phyloP scores from a whole-genome alignment of 1,139 yeast genomes.

The Scheffersomyces titani region DNA sequence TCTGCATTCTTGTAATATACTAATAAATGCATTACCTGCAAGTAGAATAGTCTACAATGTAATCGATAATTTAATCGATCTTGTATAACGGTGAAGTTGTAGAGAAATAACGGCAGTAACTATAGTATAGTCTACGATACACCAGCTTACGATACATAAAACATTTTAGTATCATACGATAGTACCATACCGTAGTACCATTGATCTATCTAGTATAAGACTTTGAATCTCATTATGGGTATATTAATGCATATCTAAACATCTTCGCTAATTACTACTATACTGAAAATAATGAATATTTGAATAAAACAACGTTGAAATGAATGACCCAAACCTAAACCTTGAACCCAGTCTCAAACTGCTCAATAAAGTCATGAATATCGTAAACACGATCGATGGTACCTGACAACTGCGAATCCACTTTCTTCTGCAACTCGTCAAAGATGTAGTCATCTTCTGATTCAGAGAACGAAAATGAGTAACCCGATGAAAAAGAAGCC shows the following conservation, averaged over 20 bases:
- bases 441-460: conserved; percentile 20
- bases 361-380: conserved; percentile 22
- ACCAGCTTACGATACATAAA: too few species aligned
- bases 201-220: too few species aligned
- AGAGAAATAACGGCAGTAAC: neutral
- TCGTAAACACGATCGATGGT: conserved; percentile 28
- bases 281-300: too few species aligned
- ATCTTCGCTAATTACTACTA: neutral
- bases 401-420: conserved; percentile 23
- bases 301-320: neutral
- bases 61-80: neutral
- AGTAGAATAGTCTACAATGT: neutral
- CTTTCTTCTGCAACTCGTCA: conserved; percentile 24
- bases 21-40: neutral
- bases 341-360: conserved; percentile 25
- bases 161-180: too few species aligned
- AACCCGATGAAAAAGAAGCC: conserved; percentile 4
- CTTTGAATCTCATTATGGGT: neutral
- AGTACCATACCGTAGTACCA: too few species aligned
- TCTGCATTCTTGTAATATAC: neutral
- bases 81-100: neutral
- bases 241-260: neutral
- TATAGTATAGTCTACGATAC: neutral
- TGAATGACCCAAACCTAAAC: conserved; percentile 4
- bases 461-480: conserved; percentile 4